Evolutionary conservation across 2,329 filamentous ascomycete genomes (phyloP), one percentile per base, ranked within the genome.

Genomic region (Neurospora sp.): DNA sequence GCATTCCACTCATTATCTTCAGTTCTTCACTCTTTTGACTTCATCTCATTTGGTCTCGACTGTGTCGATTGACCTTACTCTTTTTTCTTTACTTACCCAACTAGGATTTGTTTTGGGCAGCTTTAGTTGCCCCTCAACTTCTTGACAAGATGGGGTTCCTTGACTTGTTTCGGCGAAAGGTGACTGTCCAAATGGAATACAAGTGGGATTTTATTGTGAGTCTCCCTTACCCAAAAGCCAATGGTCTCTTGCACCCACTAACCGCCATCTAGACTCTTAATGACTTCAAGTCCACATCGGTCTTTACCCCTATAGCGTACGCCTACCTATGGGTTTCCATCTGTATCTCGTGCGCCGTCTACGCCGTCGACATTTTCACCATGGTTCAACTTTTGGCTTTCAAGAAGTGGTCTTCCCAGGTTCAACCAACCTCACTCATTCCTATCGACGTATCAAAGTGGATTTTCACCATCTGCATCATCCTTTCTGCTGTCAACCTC

Each of bases 381-480:
- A 94, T 94, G 72, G 87, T 97, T 81, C 96, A 97, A 73, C 85
- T 99, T 52, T 86, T 99, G 68, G 91, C 87, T 70, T 97, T 97
- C 82, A 89, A 96, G 81, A 89, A 62, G 28, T 98, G 94, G 94
- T 92, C 93, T 1, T 93, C 91, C 68, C 86, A 92, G 74, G 91
- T 98, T 75, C 82, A 93, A 75, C 93, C 93, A 1, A 86, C 87
- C 52, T 78, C 80, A 70, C 73, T 81, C n/a, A 91, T 98, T 73
- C 87, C 89, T 3, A 89, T 96, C 77, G 82, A 88, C 67, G 87
- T 95, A 69, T 91, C 93, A 13, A 96, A 96, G 82, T 97, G 94
- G 93, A 94, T 99, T 78, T 99, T 98, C 79, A 91, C 93, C 38
- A 87, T 89, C 70, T 97, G 94, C 79, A 98, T 99, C 78, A 91